Conservation (phyloP, 1,139 yeast species). For the Suhomyces chickasaworum region DNA sequence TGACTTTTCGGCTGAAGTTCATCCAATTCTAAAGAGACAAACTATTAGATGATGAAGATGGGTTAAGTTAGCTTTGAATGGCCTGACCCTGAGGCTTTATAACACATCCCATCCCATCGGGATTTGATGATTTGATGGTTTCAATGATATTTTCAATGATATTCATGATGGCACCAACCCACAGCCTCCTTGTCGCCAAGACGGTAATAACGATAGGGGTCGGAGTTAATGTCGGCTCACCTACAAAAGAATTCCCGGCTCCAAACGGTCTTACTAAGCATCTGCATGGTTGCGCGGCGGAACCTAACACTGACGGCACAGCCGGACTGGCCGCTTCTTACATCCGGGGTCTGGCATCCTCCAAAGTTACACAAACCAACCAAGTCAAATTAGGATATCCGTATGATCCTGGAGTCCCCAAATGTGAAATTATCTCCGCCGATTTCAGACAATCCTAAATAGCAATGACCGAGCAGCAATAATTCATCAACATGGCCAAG, state of each 20-base stretch:
- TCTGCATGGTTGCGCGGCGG: conserved; percentile 2
- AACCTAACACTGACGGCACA: neutral
- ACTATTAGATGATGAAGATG: neutral
- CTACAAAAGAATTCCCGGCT: neutral
- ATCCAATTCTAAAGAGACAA: neutral
- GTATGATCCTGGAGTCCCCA: neutral
- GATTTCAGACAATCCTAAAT: neutral
- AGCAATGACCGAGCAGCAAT: conserved; percentile 5
- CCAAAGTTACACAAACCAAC: neutral
- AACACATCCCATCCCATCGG: conserved; percentile 1
- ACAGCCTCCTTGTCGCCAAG: conserved; percentile 4
- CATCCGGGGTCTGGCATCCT: neutral
- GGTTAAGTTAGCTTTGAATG: neutral
- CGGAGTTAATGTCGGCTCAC: conserved; percentile 5
- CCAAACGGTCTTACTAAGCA: conserved; percentile 4
- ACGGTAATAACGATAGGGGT: conserved; percentile 2
- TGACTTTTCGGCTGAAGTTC: neutral
- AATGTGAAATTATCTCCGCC: conserved; percentile 1
- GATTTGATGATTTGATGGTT: conserved; percentile 1
- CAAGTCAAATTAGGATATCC: conserved; percentile 1
- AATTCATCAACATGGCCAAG: neutral
- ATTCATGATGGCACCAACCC: neutral
- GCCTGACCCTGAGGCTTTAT: neutral
- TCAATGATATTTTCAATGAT: too few species aligned
- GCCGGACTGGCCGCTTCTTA: conserved; percentile 2